Base-by-base conservation (phyloP, 2,329 filamentous ascomycete genomes). In the Calonectria hongkongensis region DNA sequence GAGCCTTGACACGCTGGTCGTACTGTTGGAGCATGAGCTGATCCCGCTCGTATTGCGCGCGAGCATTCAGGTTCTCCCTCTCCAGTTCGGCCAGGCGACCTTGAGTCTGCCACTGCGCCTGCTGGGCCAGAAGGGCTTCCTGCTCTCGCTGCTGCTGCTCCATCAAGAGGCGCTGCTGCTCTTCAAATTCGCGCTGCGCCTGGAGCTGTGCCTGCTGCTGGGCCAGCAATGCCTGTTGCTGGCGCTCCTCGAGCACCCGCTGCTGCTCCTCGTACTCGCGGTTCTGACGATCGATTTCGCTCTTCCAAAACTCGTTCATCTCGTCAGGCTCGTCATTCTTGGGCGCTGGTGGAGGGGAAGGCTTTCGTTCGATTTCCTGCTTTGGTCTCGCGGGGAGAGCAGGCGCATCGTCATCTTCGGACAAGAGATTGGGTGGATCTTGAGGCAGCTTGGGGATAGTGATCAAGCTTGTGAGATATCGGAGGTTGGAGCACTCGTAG, bases 241-340 rank as follows among this genome's bases (percentile, higher is more conserved):
- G 96, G 76, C 96, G 94, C 78, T 96, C 93, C 81, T 97, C 94
- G 56, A 99, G 86, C 18, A 97, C 92, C 45, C 93, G 91, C 86
- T 99, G 97, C 84, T 99, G 96, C 58, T 96, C 95, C 82, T 97
- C 97, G 81, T 97, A 99, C 83, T 98, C 95, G 77, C 95, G 92
- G 83, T 98, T 97, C 83, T 98, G 95, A 41, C 95, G 91, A 76
- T 94, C 94, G 74, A 98, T 91, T 83, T 98, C 96, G 78, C 92
- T 94, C 86, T 97, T 97, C 97, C 97, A 99, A 84, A 99, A 99
- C 80, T 99, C 97, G 66, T 95, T 95, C 81, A 99, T 98, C 62
- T 98, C 95, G 81, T 97, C 96, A 0, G 96, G 96, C 79, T 98
- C 97, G 4, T 95, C 92, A 0, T 91, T 87, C 78, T 92, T 92